Conservation (phyloP, 2,329 filamentous ascomycete genomes). For the Botrytis squamosa region DNA sequence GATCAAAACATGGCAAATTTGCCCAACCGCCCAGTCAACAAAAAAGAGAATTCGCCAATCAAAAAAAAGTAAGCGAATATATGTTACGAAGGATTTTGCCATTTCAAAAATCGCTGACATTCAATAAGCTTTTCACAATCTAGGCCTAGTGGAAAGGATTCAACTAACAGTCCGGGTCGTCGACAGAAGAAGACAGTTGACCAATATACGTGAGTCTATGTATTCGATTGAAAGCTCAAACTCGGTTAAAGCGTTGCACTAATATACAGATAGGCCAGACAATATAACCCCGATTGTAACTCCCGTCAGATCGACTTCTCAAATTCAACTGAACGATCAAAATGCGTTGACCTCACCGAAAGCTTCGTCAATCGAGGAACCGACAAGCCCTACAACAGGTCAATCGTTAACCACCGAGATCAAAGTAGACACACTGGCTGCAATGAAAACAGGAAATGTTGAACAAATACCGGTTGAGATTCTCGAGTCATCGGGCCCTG, state of each 20-base stretch:
- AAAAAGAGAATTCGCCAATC: constrained; percentile 22
- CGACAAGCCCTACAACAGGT: not conserved
- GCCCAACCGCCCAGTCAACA: not conserved
- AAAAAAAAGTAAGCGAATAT: not conserved
- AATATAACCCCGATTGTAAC: constrained; percentile 11
- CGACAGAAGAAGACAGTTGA: constrained; percentile 19
- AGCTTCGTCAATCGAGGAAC: too few species aligned
- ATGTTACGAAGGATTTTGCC: too few species aligned
- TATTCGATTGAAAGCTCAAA: not conserved
- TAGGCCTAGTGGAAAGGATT: constrained; percentile 9
- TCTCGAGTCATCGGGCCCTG: not conserved
- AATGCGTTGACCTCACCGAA: not conserved
- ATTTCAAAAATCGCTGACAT: not conserved
- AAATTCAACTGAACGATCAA: not conserved
- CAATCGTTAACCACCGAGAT: not conserved
- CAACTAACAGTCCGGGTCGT: not conserved
- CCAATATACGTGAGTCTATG: constrained; percentile 22
- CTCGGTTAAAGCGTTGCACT: not conserved
- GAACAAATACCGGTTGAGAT: not conserved
- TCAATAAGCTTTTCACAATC: not conserved
- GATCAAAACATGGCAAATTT: not conserved
- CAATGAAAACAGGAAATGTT: not conserved
- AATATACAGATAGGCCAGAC: constrained; percentile 8
- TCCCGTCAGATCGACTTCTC: not conserved
- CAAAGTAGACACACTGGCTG: not conserved